A percentile compares a stretch with the other conserved stretches of the same genome.
Conservation (phyloP, 2,329 filamentous ascomycete genomes). For the Ophiostoma novo-ulmi region DNA sequence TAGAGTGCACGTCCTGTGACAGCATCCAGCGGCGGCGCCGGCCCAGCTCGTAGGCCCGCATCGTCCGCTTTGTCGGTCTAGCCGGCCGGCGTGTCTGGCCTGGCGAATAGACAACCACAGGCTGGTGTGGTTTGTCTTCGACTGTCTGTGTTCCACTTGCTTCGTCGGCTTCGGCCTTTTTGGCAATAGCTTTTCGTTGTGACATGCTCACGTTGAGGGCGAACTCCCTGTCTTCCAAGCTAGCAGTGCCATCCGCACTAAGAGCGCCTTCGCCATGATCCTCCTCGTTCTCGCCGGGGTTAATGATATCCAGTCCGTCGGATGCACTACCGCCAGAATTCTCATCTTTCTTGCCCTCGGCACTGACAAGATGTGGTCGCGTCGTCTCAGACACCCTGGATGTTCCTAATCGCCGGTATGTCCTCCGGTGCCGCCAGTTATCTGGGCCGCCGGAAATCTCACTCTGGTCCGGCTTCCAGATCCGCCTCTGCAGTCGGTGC, state of each 20-base stretch:
- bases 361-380: background rate
- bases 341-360: background rate
- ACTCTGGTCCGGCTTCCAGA: constrained; percentile 10
- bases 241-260: background rate
- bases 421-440: constrained; percentile 8
- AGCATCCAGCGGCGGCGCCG: constrained; percentile 1
- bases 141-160: background rate
- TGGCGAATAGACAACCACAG: background rate
- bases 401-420: background rate
- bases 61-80: background rate
- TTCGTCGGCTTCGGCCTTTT: background rate
- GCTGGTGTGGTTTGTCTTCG: background rate
- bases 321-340: background rate
- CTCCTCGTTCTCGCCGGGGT: background rate
- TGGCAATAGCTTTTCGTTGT: background rate
- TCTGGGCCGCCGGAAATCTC: background rate
- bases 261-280: background rate
- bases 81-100: background rate
- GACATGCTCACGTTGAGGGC: background rate
- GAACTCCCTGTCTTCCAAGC: background rate
- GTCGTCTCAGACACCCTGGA: background rate
- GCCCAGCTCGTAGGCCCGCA: background rate
- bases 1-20: background rate
- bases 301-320: background rate
- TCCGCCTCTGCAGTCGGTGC: background rate